These are phyloP conservation scores for Hanseniaspora thailandica DNA, from an alignment of 805 yeast species.

Conservation along the genomic window DNA sequence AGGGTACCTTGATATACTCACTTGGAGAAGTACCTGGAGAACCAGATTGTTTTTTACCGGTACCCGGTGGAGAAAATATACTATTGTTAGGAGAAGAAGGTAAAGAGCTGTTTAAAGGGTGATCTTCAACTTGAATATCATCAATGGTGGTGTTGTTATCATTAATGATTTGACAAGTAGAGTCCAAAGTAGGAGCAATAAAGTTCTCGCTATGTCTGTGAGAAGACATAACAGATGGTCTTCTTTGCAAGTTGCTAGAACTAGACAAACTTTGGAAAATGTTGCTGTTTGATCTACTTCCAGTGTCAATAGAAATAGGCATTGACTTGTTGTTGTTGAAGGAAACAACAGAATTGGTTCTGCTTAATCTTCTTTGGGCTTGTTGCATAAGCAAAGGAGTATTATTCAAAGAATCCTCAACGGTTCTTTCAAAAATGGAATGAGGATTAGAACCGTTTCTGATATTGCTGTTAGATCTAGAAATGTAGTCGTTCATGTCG, in stretches of 20 bases:
- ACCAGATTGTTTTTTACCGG: neutral
- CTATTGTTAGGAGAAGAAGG: constrained; percentile 6
- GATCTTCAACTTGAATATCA: constrained; percentile 56
- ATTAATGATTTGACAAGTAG: constrained; percentile 54
- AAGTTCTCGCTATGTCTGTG: constrained; percentile 43
- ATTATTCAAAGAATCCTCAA: constrained; percentile 40
- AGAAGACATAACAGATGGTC: constrained; percentile 19
- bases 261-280: constrained; percentile 14
- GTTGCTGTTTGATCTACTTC: constrained; percentile 5
- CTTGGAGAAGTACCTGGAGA: constrained; percentile 6
- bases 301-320: neutral
- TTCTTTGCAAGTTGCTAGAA: constrained; percentile 15
- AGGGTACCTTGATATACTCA: neutral
- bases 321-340: constrained; percentile 13
- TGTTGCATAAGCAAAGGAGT: constrained; percentile 16
- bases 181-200: constrained; percentile 74
- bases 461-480: constrained; percentile 12
- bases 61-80: neutral
- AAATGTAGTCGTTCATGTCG: constrained; percentile 5
- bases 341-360: constrained; percentile 15
- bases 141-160: constrained; percentile 49
- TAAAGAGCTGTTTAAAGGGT: neutral
- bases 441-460: constrained; percentile 1
- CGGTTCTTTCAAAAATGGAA: constrained; percentile 54
- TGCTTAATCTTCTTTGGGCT: constrained; percentile 19